Percentiles rank a stretch among this genome's conserved stretches.
phyloP scores from a whole-genome alignment of 208 protist species.

The Spironucleus salmonicida region DNA sequence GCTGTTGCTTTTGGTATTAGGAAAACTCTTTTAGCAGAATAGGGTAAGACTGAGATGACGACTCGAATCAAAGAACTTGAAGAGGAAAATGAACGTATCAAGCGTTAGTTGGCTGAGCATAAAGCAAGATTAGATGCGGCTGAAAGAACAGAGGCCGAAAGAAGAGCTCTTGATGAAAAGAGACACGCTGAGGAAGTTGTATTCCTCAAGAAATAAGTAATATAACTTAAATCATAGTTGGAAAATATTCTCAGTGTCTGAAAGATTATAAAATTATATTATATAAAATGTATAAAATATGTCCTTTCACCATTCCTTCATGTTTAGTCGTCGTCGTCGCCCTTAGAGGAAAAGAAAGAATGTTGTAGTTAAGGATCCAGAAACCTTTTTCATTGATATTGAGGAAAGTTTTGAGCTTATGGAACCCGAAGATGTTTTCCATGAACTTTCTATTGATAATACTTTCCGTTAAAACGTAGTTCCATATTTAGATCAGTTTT shows the following conservation, averaged over 20 bases:
- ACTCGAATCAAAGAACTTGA: slow-evolving; percentile 67
- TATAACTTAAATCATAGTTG: slow-evolving; percentile 63
- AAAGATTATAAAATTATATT: too few species aligned
- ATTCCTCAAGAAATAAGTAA: slow-evolving; percentile 68
- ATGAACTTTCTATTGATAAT: too few species aligned
- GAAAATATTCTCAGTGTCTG: slow-evolving; percentile 27
- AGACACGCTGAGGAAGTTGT: slow-evolving; percentile 71
- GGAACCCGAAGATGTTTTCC: too few species aligned
- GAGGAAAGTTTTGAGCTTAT: too few species aligned
- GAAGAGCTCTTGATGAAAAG: slow-evolving; percentile 62
- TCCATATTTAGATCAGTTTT: too few species aligned
- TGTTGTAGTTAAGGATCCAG: too few species aligned
- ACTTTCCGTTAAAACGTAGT: too few species aligned
- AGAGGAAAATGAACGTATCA: slow-evolving; percentile 70
- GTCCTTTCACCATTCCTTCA: too few species aligned
- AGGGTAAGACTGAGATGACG: slow-evolving; percentile 77
- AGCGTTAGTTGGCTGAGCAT: slow-evolving; percentile 57
- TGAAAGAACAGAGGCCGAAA: slow-evolving; percentile 52
- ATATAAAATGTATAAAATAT: too few species aligned
- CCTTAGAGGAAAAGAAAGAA: too few species aligned
- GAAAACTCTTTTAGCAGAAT: slow-evolving; percentile 85
- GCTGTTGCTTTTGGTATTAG: slow-evolving; percentile 70
- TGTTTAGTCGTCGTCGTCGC: too few species aligned
- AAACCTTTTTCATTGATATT: too few species aligned
- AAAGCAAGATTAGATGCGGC: slow-evolving; percentile 27